Percentiles rank a stretch among this genome's conserved stretches.
Evolutionary conservation across 2,329 filamentous ascomycete species (phyloP).

Genomic region (Bimuria novae-zelandiae): DNA sequence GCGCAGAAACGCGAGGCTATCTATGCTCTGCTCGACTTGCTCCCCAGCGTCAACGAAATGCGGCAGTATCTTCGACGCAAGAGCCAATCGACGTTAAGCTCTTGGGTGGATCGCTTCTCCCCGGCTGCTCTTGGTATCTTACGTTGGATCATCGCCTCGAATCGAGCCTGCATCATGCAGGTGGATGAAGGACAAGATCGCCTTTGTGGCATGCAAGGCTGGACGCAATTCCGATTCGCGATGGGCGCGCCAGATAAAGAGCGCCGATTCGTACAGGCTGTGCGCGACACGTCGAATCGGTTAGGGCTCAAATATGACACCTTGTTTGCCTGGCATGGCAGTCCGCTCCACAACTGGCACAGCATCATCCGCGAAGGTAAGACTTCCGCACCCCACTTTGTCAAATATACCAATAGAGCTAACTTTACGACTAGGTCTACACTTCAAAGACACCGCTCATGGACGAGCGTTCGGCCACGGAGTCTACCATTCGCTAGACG

Average conservation of each 20-base stretch:
- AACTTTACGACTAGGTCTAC: conserved; percentile 54
- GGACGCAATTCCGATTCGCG: conserved; percentile 83
- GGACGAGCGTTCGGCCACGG: conserved; percentile 78
- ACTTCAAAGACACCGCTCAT: conserved; percentile 66
- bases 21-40: conserved; percentile 58
- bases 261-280: conserved; percentile 68
- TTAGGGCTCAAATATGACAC: conserved; percentile 62
- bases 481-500: conserved; percentile 74
- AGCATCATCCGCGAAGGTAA: conserved; percentile 75
- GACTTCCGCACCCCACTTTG: not conserved
- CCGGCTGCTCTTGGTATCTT: conserved; percentile 70
- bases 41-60: conserved; percentile 68
- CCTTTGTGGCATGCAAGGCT: conserved; percentile 67
- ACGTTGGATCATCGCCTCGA: conserved; percentile 88
- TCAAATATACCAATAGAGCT: not conserved
- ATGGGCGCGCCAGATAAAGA: conserved; percentile 94
- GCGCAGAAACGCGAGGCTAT: conserved; percentile 56
- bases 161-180: conserved; percentile 82
- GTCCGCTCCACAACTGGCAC: conserved; percentile 79
- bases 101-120: conserved; percentile 65
- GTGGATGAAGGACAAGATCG: conserved; percentile 63
- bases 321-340: conserved; percentile 88
- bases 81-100: conserved; percentile 45
- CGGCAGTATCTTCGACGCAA: conserved; percentile 52
- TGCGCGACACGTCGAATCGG: conserved; percentile 54